phyloP scores from a whole-genome alignment of 331 rosid species.

The Quercus lobata region DNA sequence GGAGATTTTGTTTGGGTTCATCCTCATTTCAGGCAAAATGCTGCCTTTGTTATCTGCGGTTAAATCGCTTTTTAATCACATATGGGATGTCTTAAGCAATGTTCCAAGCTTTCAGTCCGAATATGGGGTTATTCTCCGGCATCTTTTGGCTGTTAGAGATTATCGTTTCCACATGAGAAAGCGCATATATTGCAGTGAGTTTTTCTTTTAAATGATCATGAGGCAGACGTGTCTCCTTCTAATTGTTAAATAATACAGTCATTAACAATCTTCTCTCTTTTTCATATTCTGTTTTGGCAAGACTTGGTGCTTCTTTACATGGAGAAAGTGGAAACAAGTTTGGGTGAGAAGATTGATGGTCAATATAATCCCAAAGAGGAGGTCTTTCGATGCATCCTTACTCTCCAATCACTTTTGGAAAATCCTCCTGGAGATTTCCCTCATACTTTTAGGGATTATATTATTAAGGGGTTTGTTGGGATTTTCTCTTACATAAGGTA shows the following conservation, averaged over 20 bases:
- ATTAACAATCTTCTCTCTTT: constrained; percentile 11
- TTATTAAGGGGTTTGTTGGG: constrained; percentile 54
- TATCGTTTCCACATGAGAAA: constrained; percentile 83
- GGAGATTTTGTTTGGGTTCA: constrained; percentile 4
- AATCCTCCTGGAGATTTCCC: constrained; percentile 88
- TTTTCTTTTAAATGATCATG: constrained; percentile 3
- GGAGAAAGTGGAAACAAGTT: constrained; percentile 62
- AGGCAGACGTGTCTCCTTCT: constrained; percentile 1
- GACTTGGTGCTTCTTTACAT: constrained; percentile 64
- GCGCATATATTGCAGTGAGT: constrained; percentile 74
- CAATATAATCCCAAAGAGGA: constrained; percentile 70
- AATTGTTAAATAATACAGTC: constrained; percentile 17
- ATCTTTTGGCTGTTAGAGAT: constrained; percentile 65
- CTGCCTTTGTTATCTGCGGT: constrained; percentile 61
- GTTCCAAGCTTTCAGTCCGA: constrained; percentile 81
- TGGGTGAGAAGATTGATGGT: constrained; percentile 46
- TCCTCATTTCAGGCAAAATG: constrained; percentile 46
- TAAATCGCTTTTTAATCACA: constrained; percentile 66
- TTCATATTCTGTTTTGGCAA: constrained; percentile 27
- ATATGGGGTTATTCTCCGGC: constrained; percentile 73
- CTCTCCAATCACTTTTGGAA: constrained; percentile 83
- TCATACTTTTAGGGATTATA: constrained; percentile 51
- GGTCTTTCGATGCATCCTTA: constrained; percentile 72
- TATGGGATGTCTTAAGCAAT: constrained; percentile 74
- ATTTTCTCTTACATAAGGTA: constrained; percentile 73